phyloP scores from a whole-genome alignment of 106 monocot genomes.

The Cymbidium sinense region DNA sequence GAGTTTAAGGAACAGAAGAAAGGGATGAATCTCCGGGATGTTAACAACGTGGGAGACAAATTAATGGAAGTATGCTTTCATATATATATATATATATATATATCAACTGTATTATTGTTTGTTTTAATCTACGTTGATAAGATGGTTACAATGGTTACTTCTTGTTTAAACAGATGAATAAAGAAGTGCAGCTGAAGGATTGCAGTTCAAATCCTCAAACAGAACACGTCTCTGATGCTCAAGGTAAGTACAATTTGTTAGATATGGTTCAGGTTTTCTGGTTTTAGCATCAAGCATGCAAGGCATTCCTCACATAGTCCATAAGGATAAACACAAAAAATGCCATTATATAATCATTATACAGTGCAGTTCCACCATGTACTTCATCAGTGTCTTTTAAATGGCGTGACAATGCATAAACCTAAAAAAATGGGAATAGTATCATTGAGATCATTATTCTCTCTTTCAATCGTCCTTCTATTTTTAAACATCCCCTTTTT shows the following conservation, averaged over 20 bases:
- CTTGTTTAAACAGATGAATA: slow-evolving; percentile 4
- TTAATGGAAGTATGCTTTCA: background rate
- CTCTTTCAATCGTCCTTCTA: background rate
- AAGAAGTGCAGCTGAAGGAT: background rate
- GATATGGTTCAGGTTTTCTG: background rate
- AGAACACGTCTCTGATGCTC: background rate
- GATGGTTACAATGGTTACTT: background rate
- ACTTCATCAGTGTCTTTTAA: background rate
- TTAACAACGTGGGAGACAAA: background rate
- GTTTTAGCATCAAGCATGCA: background rate
- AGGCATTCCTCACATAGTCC: background rate
- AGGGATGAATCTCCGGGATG: slow-evolving; percentile 17
- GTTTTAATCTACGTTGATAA: background rate
- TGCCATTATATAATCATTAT: background rate
- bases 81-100: background rate
- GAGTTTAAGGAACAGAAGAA: slow-evolving; percentile 62
- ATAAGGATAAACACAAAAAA: too few species aligned
- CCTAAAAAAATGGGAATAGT: background rate
- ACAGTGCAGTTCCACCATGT: background rate
- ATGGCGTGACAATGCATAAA: background rate
- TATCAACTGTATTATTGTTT: background rate
- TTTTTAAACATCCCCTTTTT: too few species aligned
- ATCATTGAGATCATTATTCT: background rate
- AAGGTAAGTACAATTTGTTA: background rate
- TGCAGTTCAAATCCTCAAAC: background rate